Evolutionary conservation across 2,329 filamentous ascomycete genomes (phyloP), one percentile per base, ranked within the genome.

Genomic region (Venturia pyrina): DNA sequence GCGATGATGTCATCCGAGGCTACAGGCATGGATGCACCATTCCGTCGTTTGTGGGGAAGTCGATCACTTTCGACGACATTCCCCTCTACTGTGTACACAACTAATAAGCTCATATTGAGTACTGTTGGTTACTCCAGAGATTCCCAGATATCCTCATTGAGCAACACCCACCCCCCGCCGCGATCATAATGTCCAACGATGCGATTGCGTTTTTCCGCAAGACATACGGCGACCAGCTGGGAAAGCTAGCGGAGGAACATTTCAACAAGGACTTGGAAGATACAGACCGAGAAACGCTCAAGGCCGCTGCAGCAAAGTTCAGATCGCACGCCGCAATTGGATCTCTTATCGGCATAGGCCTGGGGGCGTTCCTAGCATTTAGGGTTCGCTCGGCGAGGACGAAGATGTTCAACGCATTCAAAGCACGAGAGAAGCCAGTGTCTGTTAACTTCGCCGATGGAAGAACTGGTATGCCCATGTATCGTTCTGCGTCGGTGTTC

Each of bases 381-480:
- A 79, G 85, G 11, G 72, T 89, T 13, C 80, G 87, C 48, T 75
- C 75, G 48, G 79, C 82, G 67, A 81, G 87, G 59, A 75, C 78
- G 41, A 78, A 80, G n/a, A 82, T 87, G 73, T 89, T 88, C 77
- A 79, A 81, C 56, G 82, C 84, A 7, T 85, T 89, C 75, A 80
- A 82, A 24, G 81, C 85, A 0, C 76, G 80, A 63, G 85, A 89
- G 72, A 85, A 83, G 73, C 87, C 87, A 0, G 83, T 82, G 0
- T 80, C 85, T 64, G 81, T 89, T 6, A 76, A 82, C 17, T 89
- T 89, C 72, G 81, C 83, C 0, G 81, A 83, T 69, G 87, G 87
- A 0, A 78, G 85, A 21, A 81, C 81, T 63, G 81, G 84, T 85
- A 73, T 48, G 57, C 41, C 19, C n/a, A 37, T 32, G 3, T 11